Conservation (phyloP, 345 rosid genomes). For the Euphorbia pulcherrima region DNA sequence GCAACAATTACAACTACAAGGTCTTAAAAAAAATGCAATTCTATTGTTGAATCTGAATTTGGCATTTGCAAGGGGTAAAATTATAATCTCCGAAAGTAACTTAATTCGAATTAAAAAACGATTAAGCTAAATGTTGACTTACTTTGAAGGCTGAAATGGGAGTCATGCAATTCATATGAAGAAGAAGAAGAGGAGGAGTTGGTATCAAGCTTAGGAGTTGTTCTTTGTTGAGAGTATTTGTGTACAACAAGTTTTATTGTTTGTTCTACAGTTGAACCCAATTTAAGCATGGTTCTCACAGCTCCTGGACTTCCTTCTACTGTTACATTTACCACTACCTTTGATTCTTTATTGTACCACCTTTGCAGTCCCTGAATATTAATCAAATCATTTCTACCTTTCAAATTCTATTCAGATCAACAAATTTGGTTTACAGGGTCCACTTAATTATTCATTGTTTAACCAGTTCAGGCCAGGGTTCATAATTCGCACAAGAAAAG, state of each 20-base stretch:
- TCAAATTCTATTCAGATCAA: no score
- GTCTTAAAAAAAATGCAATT: no score
- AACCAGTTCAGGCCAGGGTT: no score
- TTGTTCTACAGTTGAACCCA: constrained; percentile 61
- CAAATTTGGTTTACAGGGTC: no score
- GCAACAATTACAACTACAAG: no score
- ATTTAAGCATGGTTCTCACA: constrained; percentile 55
- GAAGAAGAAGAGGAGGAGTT: constrained; percentile 25
- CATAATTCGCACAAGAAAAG: no score
- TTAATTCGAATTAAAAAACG: no score
- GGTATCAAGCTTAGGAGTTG: constrained; percentile 56
- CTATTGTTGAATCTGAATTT: no score
- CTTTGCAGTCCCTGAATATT: constrained; percentile 40
- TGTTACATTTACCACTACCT: constrained; percentile 69
- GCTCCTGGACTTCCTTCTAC: constrained; percentile 98
- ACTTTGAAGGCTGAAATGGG: constrained; percentile 77
- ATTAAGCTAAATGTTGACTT: constrained; percentile 24
- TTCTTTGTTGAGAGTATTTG: constrained; percentile 56
- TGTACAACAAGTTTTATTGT: constrained; percentile 54
- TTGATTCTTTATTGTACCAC: constrained; percentile 49
- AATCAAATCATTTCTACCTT: not conserved
- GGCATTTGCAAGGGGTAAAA: no score
- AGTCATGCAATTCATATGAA: constrained; percentile 56
- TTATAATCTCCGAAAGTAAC: no score
- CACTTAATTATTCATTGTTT: not conserved